These are phyloP conservation scores for Lactifluus piperatus DNA, from an alignment of 768 basidiomycete species.

Conservation along the genomic window DNA sequence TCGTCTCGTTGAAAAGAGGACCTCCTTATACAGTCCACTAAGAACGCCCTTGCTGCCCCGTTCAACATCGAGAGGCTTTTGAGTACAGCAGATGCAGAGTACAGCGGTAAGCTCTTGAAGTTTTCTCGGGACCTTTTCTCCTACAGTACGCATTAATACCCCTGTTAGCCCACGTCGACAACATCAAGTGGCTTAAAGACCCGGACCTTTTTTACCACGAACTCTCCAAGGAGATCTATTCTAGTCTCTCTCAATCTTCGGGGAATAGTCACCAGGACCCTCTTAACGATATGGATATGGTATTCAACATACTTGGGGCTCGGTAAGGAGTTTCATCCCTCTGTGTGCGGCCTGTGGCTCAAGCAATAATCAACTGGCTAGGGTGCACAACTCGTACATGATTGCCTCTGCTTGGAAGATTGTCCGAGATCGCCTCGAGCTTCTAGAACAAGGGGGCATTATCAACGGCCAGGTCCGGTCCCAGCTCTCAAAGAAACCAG, in stretches of 20 bases:
- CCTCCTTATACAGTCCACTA: conserved; percentile 42
- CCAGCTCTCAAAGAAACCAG: conserved; percentile 43
- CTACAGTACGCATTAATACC: not conserved
- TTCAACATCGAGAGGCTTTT: conserved; percentile 56
- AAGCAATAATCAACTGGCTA: conserved; percentile 24
- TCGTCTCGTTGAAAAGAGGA: conserved; percentile 44
- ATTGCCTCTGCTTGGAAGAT: conserved; percentile 79
- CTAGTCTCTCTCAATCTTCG: conserved; percentile 34
- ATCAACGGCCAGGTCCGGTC: conserved; percentile 42
- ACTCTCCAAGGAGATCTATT: conserved; percentile 47
- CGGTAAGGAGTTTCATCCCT: conserved; percentile 15
- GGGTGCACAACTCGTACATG: conserved; percentile 77
- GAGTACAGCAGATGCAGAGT: conserved; percentile 67
- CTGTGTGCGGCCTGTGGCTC: conserved; percentile 6
- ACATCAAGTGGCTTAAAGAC: conserved; percentile 60
- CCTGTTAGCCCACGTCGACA: conserved; percentile 52
- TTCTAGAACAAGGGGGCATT: conserved; percentile 47
- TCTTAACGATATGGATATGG: conserved; percentile 5
- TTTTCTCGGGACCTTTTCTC: not conserved
- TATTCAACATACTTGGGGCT: conserved; percentile 19
- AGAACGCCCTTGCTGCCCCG: conserved; percentile 52
- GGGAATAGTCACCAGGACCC: conserved; percentile 4
- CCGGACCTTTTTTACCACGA: conserved; percentile 49
- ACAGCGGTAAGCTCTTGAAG: conserved; percentile 41
- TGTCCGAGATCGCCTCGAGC: conserved; percentile 47